These are phyloP conservation scores for Daedaleopsis nitida DNA, from an alignment of 768 basidiomycete genomes.

Conservation along the genomic window DNA sequence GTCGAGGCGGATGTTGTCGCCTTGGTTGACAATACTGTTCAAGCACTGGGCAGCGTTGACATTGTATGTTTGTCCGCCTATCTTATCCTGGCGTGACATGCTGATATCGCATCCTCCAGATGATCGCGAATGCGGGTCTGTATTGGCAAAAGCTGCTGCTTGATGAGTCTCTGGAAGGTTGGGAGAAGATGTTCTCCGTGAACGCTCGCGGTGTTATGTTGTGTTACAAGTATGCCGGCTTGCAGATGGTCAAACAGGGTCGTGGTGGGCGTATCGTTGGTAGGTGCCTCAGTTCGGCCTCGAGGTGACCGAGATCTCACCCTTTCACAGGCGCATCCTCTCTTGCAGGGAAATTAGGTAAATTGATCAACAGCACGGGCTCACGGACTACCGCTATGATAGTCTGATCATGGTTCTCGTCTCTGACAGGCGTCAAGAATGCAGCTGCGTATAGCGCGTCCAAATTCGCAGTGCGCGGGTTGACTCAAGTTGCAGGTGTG, in stretches of 20 bases:
- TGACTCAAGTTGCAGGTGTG: constrained; percentile 43
- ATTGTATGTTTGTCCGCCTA: constrained; percentile 39
- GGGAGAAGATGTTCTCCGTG: constrained; percentile 36
- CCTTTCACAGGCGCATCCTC: constrained; percentile 30
- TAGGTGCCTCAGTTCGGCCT: not conserved
- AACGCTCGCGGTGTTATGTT: constrained; percentile 45
- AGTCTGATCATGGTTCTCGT: too few relatives aligned
- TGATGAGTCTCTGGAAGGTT: constrained; percentile 29
- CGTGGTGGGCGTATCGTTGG: constrained; percentile 45
- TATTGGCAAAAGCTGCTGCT: constrained; percentile 10
- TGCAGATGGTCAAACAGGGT: constrained; percentile 47
- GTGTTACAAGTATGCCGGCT: constrained; percentile 45
- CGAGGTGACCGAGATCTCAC: not conserved
- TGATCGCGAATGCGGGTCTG: constrained; percentile 33
- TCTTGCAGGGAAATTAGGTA: constrained; percentile 34
- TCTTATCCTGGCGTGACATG: not conserved
- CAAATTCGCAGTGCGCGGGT: constrained; percentile 44
- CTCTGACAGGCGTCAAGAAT: not conserved
- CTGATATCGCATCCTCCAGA: constrained; percentile 13
- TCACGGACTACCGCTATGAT: too few relatives aligned
- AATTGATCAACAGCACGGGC: not conserved
- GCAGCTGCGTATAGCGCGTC: constrained; percentile 35
- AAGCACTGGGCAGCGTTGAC: constrained; percentile 45
- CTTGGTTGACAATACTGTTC: constrained; percentile 35
- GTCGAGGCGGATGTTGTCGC: constrained; percentile 42